These are phyloP conservation scores for Trametes pubescens DNA, from an alignment of 1,284 basidiomycete genomes.

Conservation along the genomic window DNA sequence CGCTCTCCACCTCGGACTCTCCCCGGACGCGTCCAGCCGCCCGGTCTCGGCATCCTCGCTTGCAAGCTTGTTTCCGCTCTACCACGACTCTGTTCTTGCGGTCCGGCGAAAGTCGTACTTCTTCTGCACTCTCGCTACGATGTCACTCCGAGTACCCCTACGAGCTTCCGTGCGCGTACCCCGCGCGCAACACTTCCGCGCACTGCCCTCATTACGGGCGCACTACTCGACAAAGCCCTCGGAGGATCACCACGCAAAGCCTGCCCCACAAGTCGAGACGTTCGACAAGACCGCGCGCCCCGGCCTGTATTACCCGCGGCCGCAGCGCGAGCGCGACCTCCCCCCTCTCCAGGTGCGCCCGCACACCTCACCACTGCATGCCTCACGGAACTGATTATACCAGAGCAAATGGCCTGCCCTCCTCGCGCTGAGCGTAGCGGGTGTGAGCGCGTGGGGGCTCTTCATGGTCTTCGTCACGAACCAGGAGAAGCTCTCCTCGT, in stretches of 20 bases:
- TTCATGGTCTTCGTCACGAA: conserved; percentile 78
- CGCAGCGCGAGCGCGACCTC: conserved; percentile 48
- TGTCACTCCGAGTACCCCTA: conserved; percentile 26
- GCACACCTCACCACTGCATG: background rate
- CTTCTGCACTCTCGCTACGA: background rate
- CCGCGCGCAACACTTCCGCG: conserved; percentile 1
- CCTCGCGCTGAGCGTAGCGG: conserved; percentile 58
- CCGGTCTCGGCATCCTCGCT: background rate
- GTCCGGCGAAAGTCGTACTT: background rate
- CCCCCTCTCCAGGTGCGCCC: conserved; percentile 51
- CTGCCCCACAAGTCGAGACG: conserved; percentile 41
- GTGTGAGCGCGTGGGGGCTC: conserved; percentile 67
- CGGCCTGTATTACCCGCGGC: conserved; percentile 46
- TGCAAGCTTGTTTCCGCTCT: background rate
- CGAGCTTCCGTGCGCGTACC: conserved; percentile 17
- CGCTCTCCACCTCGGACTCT: background rate
- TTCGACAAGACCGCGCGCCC: conserved; percentile 47
- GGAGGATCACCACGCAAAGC: conserved; percentile 34
- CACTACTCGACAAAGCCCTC: conserved; percentile 30
- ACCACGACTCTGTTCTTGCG: background rate
- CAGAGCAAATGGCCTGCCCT: conserved; percentile 68
- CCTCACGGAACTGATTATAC: background rate
- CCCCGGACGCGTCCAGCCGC: conserved; percentile 4
- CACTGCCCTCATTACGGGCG: conserved; percentile 12
- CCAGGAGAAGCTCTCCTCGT: conserved; percentile 80